Conservation (phyloP, 139 green algal genomes). For the Mesotaenium endlicherianum region DNA sequence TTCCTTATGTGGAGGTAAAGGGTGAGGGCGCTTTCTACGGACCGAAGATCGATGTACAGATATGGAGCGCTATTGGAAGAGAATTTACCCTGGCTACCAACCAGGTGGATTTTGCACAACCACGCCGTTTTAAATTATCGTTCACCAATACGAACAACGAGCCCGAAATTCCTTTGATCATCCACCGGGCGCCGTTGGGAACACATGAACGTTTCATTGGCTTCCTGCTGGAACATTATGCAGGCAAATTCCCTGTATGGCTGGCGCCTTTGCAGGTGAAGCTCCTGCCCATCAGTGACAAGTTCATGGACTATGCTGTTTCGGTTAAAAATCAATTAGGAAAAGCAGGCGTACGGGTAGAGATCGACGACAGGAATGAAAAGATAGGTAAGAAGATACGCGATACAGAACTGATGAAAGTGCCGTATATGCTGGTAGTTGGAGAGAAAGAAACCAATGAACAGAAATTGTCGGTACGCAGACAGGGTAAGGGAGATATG, state of each 20-base stretch:
- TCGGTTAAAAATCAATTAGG: not conserved
- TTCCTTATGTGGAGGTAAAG: no score
- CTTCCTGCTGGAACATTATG: conserved; percentile 20
- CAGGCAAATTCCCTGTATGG: conserved; percentile 11
- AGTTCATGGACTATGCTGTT: not conserved
- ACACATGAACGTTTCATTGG: conserved; percentile 19
- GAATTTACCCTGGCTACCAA: conserved; percentile 1
- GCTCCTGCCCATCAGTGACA: not conserved
- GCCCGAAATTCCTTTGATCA: not conserved
- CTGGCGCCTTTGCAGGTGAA: not conserved
- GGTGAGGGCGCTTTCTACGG: conserved; percentile 30
- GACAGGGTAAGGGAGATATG: not conserved
- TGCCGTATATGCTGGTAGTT: not conserved
- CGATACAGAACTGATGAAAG: not conserved
- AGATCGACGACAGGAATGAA: not conserved
- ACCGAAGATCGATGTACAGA: conserved; percentile 22
- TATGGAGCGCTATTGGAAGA: conserved; percentile 3
- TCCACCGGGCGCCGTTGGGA: conserved; percentile 27
- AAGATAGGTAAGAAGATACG: not conserved
- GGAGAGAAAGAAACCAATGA: not conserved
- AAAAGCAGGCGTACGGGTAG: not conserved
- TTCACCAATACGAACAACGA: not conserved
- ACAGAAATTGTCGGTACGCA: not conserved
- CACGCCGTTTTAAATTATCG: not conserved
- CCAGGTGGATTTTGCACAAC: conserved; percentile 11